Base-by-base conservation (phyloP, 208 protist genomes). In the Porcisia deanei region DNA sequence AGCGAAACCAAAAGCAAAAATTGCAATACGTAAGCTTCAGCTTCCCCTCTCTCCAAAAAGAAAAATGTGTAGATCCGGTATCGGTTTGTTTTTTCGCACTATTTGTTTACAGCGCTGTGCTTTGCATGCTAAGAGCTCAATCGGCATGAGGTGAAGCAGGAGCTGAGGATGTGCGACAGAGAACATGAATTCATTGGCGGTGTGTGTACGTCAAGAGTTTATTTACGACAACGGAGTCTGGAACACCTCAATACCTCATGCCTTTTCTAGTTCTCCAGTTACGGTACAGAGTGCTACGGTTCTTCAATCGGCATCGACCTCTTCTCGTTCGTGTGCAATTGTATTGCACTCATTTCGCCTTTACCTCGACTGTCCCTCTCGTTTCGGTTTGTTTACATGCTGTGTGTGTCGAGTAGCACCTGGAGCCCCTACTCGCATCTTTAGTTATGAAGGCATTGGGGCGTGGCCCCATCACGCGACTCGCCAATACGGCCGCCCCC, bases 361-460 rank as follows among this genome's bases (percentile, higher is more conserved):
- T 14, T 37, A 43, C 59, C 2, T 67, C 16, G 18, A 30, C 20
- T 49, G 9, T 20, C 18, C 45, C 39, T 0, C 20, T 18, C 45
- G 16, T 49, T 22, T 67, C 2, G 41, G 22, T 65, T 18, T 65
- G 20, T 49, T 49, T 67, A 10, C 63, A 45, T 49, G 3, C 30
- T 45, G 4, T n/a, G 18, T 25, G 16, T 67, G 20, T 52, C 14
- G 30, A 30, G 8, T 20, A 49, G 20, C 20, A 49, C 20, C 22
- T 6, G 41, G 39, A 52, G 5, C 1, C 22, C 22, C 22, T 34
- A 16, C 18, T 67, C 7, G 20, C 18, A 49, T 8, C 34, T 18
- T 18, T 18, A 60, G 30, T 8, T 7, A 84, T 83, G 79, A 89
- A 89, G 64, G 79, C 77, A 3, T 25, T 85, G 22, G 82, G 82